phyloP scores from a whole-genome alignment of 768 basidiomycete genomes.

The Gymnopilus junonius region DNA sequence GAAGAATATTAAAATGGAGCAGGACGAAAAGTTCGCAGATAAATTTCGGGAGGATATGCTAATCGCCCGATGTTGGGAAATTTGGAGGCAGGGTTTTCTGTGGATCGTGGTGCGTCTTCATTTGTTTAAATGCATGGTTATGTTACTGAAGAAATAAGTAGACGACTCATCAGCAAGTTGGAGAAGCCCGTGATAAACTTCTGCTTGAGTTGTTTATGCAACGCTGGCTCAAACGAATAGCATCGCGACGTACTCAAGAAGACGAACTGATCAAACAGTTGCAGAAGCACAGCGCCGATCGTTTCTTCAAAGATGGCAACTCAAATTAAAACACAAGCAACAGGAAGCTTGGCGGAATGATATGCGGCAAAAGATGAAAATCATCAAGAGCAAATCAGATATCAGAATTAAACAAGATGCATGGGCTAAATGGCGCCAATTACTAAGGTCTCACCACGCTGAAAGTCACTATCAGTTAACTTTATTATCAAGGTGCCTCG shows the following conservation, averaged over 20 bases:
- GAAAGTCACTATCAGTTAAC: conserved; percentile 52
- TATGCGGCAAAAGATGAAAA: conserved; percentile 75
- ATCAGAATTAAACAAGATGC: conserved; percentile 55
- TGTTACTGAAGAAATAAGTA: conserved; percentile 30
- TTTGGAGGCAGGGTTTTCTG: conserved; percentile 71
- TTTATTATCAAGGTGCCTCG: conserved; percentile 47
- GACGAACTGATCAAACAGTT: conserved; percentile 48
- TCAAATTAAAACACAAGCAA: conserved; percentile 54
- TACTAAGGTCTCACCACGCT: conserved; percentile 53
- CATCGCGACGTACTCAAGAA: conserved; percentile 40
- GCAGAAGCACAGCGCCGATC: conserved; percentile 46
- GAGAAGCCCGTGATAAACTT: conserved; percentile 68
- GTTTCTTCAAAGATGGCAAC: conserved; percentile 57
- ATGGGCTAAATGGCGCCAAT: conserved; percentile 71
- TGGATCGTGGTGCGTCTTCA: conserved; percentile 71
- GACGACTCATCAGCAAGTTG: conserved; percentile 76
- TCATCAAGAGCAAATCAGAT: conserved; percentile 60
- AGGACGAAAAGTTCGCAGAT: conserved; percentile 75
- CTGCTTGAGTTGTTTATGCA: conserved; percentile 61
- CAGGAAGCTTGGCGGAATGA: conserved; percentile 66
- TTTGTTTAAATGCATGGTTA: background rate
- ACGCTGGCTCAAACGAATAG: conserved; percentile 58
- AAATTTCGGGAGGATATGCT: conserved; percentile 65
- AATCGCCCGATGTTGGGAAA: conserved; percentile 72
- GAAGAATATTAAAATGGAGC: conserved; percentile 73